Evolutionary conservation across 2,329 filamentous ascomycete species (phyloP).

Genomic region (Penicillium sp.): DNA sequence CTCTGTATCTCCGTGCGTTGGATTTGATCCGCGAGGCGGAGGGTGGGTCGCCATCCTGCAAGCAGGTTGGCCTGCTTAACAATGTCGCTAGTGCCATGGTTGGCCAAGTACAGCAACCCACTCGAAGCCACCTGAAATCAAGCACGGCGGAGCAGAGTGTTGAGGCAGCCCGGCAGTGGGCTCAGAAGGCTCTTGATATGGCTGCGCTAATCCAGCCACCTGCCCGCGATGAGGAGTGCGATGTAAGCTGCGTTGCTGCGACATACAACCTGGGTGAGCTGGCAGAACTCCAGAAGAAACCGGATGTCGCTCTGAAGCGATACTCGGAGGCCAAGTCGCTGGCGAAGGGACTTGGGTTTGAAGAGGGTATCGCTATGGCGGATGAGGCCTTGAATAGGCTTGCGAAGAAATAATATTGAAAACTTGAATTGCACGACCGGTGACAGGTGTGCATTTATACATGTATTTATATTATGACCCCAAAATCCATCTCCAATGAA

Average conservation of each 20-base stretch:
- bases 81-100: constrained; percentile 54
- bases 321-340: constrained; percentile 69
- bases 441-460: constrained; percentile 6
- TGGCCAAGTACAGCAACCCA: constrained; percentile 28
- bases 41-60: constrained; percentile 59
- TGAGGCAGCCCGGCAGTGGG: constrained; percentile 74
- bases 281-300: constrained; percentile 69
- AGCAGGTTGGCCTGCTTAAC: constrained; percentile 71
- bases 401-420: constrained; percentile 16
- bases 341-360: constrained; percentile 45
- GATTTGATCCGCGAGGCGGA: constrained; percentile 59
- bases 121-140: constrained; percentile 29
- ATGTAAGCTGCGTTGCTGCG: constrained; percentile 77
- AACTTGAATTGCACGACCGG: neutral
- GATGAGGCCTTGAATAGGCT: constrained; percentile 34
- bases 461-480: constrained; percentile 13
- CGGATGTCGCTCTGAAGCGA: constrained; percentile 63
- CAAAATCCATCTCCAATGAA: constrained; percentile 14
- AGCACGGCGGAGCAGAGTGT: constrained; percentile 63
- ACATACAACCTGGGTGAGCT: constrained; percentile 87
- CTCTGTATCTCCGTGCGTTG: constrained; percentile 83
- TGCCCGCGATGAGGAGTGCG: constrained; percentile 73
- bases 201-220: constrained; percentile 65
- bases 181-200: constrained; percentile 70
- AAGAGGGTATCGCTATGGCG: constrained; percentile 33